These are phyloP conservation scores for Nakazawaea ernobii DNA, from an alignment of 805 yeast genomes.

Conservation along the genomic window DNA sequence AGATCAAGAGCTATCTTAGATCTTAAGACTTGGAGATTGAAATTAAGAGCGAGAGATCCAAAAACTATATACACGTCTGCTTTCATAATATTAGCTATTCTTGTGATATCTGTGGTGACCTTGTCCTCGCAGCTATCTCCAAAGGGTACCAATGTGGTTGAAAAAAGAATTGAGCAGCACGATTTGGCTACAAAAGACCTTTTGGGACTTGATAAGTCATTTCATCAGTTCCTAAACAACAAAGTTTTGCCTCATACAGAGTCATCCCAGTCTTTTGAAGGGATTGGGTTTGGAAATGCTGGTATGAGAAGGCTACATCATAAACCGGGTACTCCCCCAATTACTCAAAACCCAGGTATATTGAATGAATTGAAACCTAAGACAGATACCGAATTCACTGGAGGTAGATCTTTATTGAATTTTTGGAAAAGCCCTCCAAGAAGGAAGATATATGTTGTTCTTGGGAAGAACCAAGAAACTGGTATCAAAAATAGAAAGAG, in stretches of 20 bases:
- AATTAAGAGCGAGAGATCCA: neutral
- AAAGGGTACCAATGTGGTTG: neutral
- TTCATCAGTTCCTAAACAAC: slow-evolving; percentile 20
- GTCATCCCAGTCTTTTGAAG: slow-evolving; percentile 9
- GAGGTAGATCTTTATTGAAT: neutral
- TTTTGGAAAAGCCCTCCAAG: slow-evolving; percentile 14
- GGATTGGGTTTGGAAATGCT: slow-evolving; percentile 15
- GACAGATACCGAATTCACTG: neutral
- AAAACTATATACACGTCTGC: neutral
- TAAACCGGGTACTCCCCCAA: slow-evolving; percentile 24
- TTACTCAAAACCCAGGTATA: slow-evolving; percentile 21
- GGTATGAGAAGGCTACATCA: slow-evolving; percentile 12
- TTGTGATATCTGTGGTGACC: neutral
- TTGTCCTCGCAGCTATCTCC: neutral
- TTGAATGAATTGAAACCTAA: slow-evolving; percentile 13
- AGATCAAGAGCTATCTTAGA: neutral
- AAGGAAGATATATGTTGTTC: slow-evolving; percentile 28
- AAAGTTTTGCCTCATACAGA: slow-evolving; percentile 15
- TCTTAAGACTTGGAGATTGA: neutral
- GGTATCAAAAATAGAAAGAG: slow-evolving; percentile 35
- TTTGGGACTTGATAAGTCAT: slow-evolving; percentile 9
- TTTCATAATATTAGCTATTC: neutral
- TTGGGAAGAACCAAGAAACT: slow-evolving; percentile 35
- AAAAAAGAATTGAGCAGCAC: neutral
- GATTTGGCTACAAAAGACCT: slow-evolving; percentile 10